Evolutionary conservation across 176 grass and related monocot genomes (phyloP), one percentile per base, ranked within the genome.

Genomic region (Oryza meyeriana): DNA sequence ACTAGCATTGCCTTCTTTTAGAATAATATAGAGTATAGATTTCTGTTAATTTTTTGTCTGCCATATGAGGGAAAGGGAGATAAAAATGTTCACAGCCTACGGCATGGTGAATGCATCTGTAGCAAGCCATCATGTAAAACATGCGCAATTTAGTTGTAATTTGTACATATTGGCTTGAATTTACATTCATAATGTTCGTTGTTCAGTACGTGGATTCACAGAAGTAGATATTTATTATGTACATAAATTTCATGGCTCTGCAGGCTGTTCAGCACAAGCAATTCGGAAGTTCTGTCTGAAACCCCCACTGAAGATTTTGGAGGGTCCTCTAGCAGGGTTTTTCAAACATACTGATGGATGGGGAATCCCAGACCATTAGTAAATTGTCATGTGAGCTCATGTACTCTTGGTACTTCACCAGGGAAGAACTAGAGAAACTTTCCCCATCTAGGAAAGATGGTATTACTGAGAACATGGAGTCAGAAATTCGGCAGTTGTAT

Each of bases 401-500:
- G 84, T 44, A 72, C 36, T 89, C 78, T 38, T 92, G 94, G 94
- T 92, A 87, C 84, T 94, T 94, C 48, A 88, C 70, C 58, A 88
- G 33, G 64, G 82, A 94, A 74, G 67, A 91, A 70, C 64, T 94
- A 78, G 91, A 94, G 72, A 91, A 91, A 6, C 72, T 82, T 41
- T 94, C 89, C 1, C 85, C 83, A 45, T 94, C 89, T 47, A 82
- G 91, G 66, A 83, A 75, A 82, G 94, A 97, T 79, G 91, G 94
- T 39, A 94, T 97, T 76, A 80, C 81, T 57, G 29, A 33, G 34
- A 83, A 18, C 65, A 87, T 86, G 25, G 94, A 97, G 69, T 89
- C 84, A 42, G 81, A 94, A 80, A 72, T 88, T 70, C 87, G 87
- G 48, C 79, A 75, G 16, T 85, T 84, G 75, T 97, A 94, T 79